Percentiles rank a stretch among this genome's conserved stretches.
Evolutionary conservation across 805 yeast genomes (phyloP).

Genomic region (Scheffersomyces stipitis): DNA sequence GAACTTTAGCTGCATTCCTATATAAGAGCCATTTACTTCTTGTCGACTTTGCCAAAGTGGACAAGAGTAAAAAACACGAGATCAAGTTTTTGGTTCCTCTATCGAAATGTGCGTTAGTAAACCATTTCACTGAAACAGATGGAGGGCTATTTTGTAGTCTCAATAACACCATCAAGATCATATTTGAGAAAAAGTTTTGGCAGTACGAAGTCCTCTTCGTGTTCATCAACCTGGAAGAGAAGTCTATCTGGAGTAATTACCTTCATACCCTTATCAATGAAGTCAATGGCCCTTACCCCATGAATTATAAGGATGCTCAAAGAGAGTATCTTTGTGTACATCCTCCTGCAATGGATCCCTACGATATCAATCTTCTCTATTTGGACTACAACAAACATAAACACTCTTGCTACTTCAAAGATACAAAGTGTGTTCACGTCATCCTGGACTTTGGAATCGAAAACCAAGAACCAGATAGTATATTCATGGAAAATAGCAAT

Average conservation of each 20-base stretch:
- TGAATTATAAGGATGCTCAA: slow-evolving; percentile 14
- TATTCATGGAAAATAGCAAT: too few relatives aligned
- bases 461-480: too few relatives aligned
- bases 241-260: slow-evolving; percentile 37
- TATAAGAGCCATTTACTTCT: slow-evolving; percentile 54
- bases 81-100: slow-evolving; percentile 52
- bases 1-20: slow-evolving; percentile 36
- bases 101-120: slow-evolving; percentile 26
- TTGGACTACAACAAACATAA: slow-evolving; percentile 1
- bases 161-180: slow-evolving; percentile 39
- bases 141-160: slow-evolving; percentile 33
- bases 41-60: slow-evolving; percentile 21
- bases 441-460: too few relatives aligned
- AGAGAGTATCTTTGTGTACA: slow-evolving; percentile 6
- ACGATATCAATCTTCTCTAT: slow-evolving; percentile 12
- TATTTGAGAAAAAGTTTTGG: slow-evolving; percentile 43
- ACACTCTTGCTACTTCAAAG: slow-evolving; percentile 14
- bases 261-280: slow-evolving; percentile 18
- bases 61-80: slow-evolving; percentile 22
- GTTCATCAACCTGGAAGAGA: slow-evolving; percentile 32
- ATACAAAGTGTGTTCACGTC: slow-evolving; percentile 4
- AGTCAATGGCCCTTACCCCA: slow-evolving; percentile 26
- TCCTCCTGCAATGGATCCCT: slow-evolving; percentile 19
- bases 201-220: slow-evolving; percentile 47
- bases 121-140: slow-evolving; percentile 18